These are phyloP conservation scores for Cercophora scortea DNA, from an alignment of 495 filamentous ascomycete species.

Conservation along the genomic window DNA sequence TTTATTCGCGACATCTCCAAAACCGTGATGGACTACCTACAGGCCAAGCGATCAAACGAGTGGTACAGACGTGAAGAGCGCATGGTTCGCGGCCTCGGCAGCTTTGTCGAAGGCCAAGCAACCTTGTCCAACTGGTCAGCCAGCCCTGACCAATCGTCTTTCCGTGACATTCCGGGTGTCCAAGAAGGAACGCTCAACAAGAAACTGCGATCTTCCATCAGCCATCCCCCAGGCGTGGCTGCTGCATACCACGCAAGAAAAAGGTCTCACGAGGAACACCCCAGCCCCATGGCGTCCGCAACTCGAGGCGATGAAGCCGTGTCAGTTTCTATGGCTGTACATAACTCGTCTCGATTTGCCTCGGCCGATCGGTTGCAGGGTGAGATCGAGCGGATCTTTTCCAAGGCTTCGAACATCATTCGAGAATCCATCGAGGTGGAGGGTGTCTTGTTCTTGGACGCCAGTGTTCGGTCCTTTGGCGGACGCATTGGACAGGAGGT, in stretches of 20 bases:
- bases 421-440: slow-evolving; percentile 44
- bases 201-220: neutral
- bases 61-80: slow-evolving; percentile 51
- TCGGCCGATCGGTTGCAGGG: neutral
- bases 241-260: neutral
- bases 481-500: slow-evolving; percentile 4
- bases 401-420: slow-evolving; percentile 40
- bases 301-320: neutral
- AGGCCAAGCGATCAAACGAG: slow-evolving; percentile 47
- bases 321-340: neutral
- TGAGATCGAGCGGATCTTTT: slow-evolving; percentile 22
- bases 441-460: slow-evolving; percentile 46
- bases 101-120: slow-evolving; percentile 52
- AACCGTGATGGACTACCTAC: slow-evolving; percentile 58
- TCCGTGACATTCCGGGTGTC: slow-evolving; percentile 2
- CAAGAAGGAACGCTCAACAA: slow-evolving; percentile 8
- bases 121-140: slow-evolving; percentile 4
- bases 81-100: slow-evolving; percentile 53
- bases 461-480: slow-evolving; percentile 24
- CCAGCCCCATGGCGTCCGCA: neutral
- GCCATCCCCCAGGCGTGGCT: too few relatives aligned
- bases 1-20: slow-evolving; percentile 42
- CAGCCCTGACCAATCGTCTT: neutral
- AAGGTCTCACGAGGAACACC: neutral
- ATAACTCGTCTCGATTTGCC: neutral